Evolutionary conservation across 441 rosid species (phyloP).

Genomic region (Populus hybrid): DNA sequence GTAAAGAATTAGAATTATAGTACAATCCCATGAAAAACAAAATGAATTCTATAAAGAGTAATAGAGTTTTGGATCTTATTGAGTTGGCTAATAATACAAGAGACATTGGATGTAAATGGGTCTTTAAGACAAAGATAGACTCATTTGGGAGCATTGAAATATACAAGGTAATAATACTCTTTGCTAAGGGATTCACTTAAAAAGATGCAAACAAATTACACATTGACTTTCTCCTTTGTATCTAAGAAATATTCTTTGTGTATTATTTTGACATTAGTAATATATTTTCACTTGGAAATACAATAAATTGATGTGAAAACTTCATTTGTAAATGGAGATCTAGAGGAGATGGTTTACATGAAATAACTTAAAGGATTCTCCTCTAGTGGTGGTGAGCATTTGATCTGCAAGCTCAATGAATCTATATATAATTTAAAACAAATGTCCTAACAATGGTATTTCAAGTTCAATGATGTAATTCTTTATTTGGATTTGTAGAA

Average conservation of each 20-base stretch:
- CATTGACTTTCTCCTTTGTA: neutral
- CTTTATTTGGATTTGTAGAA: too few species aligned
- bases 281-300: neutral
- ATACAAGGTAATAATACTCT: neutral
- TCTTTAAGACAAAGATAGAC: too few species aligned
- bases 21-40: neutral
- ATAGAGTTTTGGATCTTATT: too few species aligned
- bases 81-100: too few species aligned
- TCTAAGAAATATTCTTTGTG: neutral
- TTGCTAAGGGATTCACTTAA: neutral
- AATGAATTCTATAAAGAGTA: too few species aligned
- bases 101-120: too few species aligned
- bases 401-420: too few species aligned
- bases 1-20: neutral
- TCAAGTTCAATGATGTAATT: too few species aligned
- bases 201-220: neutral
- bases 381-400: too few species aligned
- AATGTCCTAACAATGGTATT: too few species aligned
- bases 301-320: neutral
- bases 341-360: neutral
- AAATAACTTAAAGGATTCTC: neutral
- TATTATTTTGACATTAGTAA: neutral
- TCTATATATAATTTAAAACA: too few species aligned
- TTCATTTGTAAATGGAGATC: neutral
- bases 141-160: neutral